Evolutionary conservation across 148 eudicot genomes (phyloP).

Genomic region (Agrostemma githago): DNA sequence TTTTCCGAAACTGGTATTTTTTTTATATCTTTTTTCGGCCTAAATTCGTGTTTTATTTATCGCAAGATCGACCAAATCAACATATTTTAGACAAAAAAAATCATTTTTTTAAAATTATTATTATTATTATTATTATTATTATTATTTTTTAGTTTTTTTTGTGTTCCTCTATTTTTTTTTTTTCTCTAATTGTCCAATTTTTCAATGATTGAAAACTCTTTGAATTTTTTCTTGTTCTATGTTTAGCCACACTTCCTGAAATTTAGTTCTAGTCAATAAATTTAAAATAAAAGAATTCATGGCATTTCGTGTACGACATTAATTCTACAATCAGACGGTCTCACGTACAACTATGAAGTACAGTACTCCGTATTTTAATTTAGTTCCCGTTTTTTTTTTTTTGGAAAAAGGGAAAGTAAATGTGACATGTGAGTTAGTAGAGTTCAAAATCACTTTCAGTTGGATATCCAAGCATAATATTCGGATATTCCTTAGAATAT

Average conservation of each 20-base stretch:
- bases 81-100: not conserved
- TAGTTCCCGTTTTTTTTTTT: no score
- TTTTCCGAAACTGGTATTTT: not conserved
- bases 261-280: conserved; percentile 7
- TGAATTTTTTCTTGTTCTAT: conserved; percentile 16
- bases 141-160: not conserved
- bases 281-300: not conserved
- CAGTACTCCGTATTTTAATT: no score
- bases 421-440: no score
- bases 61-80: not conserved
- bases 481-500: no score
- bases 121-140: no score
- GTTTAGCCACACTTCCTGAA: conserved; percentile 23
- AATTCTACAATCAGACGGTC: no score
- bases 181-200: not conserved
- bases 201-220: conserved; percentile 14
- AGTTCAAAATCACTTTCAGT: no score
- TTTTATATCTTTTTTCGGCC: not conserved
- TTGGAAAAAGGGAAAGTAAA: no score
- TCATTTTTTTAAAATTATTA: no score
- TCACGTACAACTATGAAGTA: no score
- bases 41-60: not conserved
- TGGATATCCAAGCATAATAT: no score
- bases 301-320: not conserved
- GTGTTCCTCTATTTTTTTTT: not conserved